Percentiles rank a stretch among this genome's conserved stretches.
Evolutionary conservation across 2,329 filamentous ascomycete species (phyloP).

Genomic region (Penicillium sp.): DNA sequence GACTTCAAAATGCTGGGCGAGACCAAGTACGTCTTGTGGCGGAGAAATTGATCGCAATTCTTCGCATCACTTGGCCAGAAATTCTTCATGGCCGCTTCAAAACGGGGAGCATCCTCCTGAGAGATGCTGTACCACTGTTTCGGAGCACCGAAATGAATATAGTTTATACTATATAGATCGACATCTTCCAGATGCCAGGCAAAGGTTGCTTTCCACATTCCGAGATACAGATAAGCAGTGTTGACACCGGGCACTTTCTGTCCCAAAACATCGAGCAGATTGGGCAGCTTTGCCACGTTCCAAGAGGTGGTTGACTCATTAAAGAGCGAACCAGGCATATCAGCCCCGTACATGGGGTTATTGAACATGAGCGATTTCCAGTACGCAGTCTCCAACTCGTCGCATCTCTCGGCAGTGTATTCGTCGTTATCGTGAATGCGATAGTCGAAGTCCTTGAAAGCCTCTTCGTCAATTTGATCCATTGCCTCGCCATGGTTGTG

Average conservation of each 20-base stretch:
- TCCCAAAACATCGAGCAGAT: slow-evolving; percentile 87
- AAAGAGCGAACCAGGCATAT: slow-evolving; percentile 93
- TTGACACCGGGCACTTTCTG: slow-evolving; percentile 97
- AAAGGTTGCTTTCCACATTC: slow-evolving; percentile 99
- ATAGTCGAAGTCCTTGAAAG: slow-evolving; percentile 89
- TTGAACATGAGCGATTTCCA: slow-evolving; percentile 98
- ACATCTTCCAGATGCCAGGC: slow-evolving; percentile 99
- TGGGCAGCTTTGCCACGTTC: slow-evolving; percentile 94
- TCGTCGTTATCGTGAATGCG: slow-evolving; percentile 77
- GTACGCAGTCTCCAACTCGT: slow-evolving; percentile 89
- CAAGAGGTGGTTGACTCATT: slow-evolving; percentile 77
- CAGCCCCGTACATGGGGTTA: slow-evolving; percentile 89
- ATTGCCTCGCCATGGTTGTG: slow-evolving; percentile 75
- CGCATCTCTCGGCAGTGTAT: slow-evolving; percentile 85
- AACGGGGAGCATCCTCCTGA: slow-evolving; percentile 85
- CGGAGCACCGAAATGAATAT: slow-evolving; percentile 95
- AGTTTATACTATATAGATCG: slow-evolving; percentile 99
- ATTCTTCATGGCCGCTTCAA: slow-evolving; percentile 91
- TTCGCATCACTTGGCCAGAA: slow-evolving; percentile 96
- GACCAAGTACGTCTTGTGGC: slow-evolving; percentile 96
- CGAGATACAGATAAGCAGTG: slow-evolving; percentile 93
- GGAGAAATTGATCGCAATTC: slow-evolving; percentile 90
- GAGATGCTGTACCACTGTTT: slow-evolving; percentile 99
- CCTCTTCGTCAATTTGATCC: slow-evolving; percentile 79
- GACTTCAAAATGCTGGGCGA: slow-evolving; percentile 83